Base-by-base conservation (phyloP, 306 rosid genomes). In the Cicer arietinum region DNA sequence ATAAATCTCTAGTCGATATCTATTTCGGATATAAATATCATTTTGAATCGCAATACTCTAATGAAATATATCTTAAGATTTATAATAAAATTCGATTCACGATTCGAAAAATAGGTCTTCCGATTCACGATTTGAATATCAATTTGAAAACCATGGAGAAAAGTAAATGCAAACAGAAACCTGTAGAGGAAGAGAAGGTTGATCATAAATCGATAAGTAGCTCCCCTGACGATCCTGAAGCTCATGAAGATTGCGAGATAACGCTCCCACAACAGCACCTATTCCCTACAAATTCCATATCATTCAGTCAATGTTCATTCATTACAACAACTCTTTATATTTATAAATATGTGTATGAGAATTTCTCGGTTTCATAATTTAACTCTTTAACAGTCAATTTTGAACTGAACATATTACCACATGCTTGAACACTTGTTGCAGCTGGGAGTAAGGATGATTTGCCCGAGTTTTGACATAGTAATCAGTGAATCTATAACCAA, bases 371-470 rank as follows among this genome's bases (percentile, higher is more conserved):
- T 22, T 44, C 12, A 35, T n/a, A 73, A 72, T 60, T 50, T 40
- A 65, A 70, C 56, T 11, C 37, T 52, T 18, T 16, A 56, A 66
- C 47, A 11, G 53, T 57, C 78, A 63, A 17, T 73, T 80, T 74
- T 41, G 81, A 84, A 52, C 20, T 66, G 70, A 71, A 80, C 70
- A 86, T 67, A 79, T 87, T 92, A 94, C 99, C 98, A 92, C 99
- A 84, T 95, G 99, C 86, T 95, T 95, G 86, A 88, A 95, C 77
- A 95, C 99, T 95, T 95, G 98, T 80, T 95, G 99, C 80, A 95
- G 89, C 85, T 92, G 99, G 25, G 99, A 95, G 84, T 90, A 95
- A 14, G 99, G 99, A 84, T 95, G 99, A 84, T 95, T 95, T 54
- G 99, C 97, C 22, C 99, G 97, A 54, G 99, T 95, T 83, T 89